Base-by-base conservation (phyloP, 495 filamentous ascomycete species). In the Tuber aestivum region DNA sequence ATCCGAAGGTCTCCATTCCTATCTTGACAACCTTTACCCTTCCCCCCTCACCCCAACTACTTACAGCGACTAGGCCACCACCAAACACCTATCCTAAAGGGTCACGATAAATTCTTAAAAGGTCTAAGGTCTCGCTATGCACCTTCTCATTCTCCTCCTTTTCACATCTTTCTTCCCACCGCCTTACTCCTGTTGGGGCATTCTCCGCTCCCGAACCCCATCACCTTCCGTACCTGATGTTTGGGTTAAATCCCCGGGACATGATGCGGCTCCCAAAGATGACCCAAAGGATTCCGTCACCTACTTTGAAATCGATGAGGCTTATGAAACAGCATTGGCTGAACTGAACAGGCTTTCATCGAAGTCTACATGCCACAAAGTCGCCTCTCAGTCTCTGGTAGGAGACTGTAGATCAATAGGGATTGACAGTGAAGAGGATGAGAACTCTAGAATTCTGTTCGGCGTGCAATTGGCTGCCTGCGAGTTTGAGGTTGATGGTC, bases 401-500 rank as follows among this genome's bases (percentile, higher is more conserved):
- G 70, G 76, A 9, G 79, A 79, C 61, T 83, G 82, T 50, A 73
- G 44, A 32, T 61, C 70, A 41, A 71, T 83, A 38, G 70, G 76
- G 37, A 48, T 41, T 35, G 56, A 73, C 16, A 41, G 69, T 23
- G 50, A 35, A n/a, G 72, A 79, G 50, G 70, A 72, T 37, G 70
- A 50, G n/a, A 72, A 78, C 23, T 37, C 80, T 18, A 81, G 75
- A 42, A 72, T 79, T 38, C 45, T 35, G n/a, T 83, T 79, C 27
- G 82, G 81, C 27, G 72, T 74, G 12, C 77, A 73, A n/a, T 42
- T 83, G 41, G 82, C 82, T 40, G 72, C 83, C 27, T 83, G 82
- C 14, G 82, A 83, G 69, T 81, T 83, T 21, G 73, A 83, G 69
- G 80, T 82, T 12, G 79, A 79, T 37, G 82, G 82, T 6, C 72